These are phyloP conservation scores for Colletotrichum tanaceti DNA, from an alignment of 2,329 filamentous ascomycete genomes.

Conservation along the genomic window DNA sequence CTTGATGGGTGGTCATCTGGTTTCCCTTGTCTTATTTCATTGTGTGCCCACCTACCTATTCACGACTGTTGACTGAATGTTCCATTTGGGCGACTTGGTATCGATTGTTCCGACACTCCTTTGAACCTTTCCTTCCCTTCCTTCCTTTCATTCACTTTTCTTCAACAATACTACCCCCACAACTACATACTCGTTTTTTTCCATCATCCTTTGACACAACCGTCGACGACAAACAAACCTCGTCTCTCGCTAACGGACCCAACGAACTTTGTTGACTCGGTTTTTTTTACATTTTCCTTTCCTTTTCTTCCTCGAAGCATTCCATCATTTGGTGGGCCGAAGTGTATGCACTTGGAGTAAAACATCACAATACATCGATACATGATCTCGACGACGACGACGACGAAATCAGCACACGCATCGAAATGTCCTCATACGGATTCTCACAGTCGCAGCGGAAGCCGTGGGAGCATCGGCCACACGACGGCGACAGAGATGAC, in stretches of 20 bases:
- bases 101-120: slow-evolving; percentile 21
- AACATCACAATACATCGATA: not conserved
- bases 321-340: not conserved
- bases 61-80: slow-evolving; percentile 30
- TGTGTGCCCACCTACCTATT: slow-evolving; percentile 30
- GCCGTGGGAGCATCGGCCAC: slow-evolving; percentile 1
- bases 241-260: not conserved
- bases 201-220: slow-evolving; percentile 14
- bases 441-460: slow-evolving; percentile 11
- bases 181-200: slow-evolving; percentile 1
- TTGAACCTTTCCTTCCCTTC: not conserved
- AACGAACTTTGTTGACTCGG: not conserved
- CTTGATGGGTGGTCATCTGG: slow-evolving; percentile 28
- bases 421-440: slow-evolving; percentile 24
- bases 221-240: slow-evolving; percentile 19
- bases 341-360: not conserved
- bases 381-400: not conserved
- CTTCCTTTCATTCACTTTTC: slow-evolving; percentile 17
- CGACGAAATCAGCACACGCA: not conserved
- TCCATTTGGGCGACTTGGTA: slow-evolving; percentile 10
- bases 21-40: slow-evolving; percentile 31
- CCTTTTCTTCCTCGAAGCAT: not conserved
- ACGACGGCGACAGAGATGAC: too few species aligned
- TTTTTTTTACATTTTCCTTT: too few species aligned
- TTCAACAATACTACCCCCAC: slow-evolving; percentile 1